Base-by-base conservation (phyloP, 2,329 filamentous ascomycete species). In the Colletotrichum lini region DNA sequence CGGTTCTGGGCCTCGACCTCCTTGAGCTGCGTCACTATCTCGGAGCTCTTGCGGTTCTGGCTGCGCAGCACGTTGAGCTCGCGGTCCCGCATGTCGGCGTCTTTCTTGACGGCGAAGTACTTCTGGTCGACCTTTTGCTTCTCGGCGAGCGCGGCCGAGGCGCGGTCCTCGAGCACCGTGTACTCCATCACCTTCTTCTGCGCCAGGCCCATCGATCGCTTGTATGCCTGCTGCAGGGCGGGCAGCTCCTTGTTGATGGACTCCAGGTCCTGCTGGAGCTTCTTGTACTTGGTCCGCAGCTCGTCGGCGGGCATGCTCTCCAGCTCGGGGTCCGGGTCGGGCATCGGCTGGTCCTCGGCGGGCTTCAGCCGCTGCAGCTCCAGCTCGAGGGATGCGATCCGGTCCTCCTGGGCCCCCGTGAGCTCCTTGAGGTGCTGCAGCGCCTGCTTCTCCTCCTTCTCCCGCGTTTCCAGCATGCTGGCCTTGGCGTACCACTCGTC, bases 91-190 rank as follows among this genome's bases (percentile, higher is more conserved):
- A 93, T 92, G 78, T 98, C 96, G 78, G 96, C 97, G 75, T 95
- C 93, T 80, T 98, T 98, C 87, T 97, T 95, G 10, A 95, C 94
- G 1, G 94, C 94, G 80, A 98, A 98, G 80, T 97, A 99, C 82
- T 98, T 98, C 79, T 98, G 96, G 78, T 99, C 96, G 1, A 96
- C 96, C 82, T 98, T 98, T 74, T 92, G 91, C 84, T 99, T 99
- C 82, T 99, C 95, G 0, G 94, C 94, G 50, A 90, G 90, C 23
- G 97, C 84, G 30, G 93, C 86, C 21, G 90, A 84, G 47, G 96
- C 86, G 73, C 92, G 93, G 67, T 98, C 95, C 82, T 98, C 95
- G 78, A 94, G 84, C 4, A 88, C 86, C 7, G 87, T 85, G 63
- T 93, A 90, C 73, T 98, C 95, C 76, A 92, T 88, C 44, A 97